Evolutionary conservation across 805 yeast species (phyloP).

Genomic region (Saccharomycodes ludwigii): DNA sequence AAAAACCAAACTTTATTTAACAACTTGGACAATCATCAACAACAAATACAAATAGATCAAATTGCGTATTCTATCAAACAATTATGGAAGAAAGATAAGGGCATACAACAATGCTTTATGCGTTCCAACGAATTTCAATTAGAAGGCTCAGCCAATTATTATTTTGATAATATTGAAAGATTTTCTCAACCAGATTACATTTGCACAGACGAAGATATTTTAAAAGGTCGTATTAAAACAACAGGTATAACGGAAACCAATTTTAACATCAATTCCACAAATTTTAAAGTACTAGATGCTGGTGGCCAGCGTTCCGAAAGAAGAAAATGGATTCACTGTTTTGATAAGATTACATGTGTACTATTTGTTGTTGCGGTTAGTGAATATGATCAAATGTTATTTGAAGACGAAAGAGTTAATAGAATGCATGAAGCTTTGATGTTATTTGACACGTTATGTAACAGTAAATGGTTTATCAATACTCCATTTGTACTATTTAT

Average conservation of each 20-base stretch:
- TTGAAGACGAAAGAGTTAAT: constrained; percentile 82
- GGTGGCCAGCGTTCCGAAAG: constrained; percentile 94
- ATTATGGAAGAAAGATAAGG: constrained; percentile 63
- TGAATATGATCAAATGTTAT: constrained; percentile 85
- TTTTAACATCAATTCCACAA: constrained; percentile 54
- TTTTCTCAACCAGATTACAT: constrained; percentile 53
- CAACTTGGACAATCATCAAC: constrained; percentile 2
- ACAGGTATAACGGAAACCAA: constrained; percentile 88
- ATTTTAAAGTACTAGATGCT: constrained; percentile 78
- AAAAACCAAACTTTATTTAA: not conserved
- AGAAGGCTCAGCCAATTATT: constrained; percentile 72
- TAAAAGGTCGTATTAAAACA: constrained; percentile 86
- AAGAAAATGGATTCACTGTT: constrained; percentile 89
- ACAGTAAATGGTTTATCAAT: constrained; percentile 70
- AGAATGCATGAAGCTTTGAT: constrained; percentile 84
- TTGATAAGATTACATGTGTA: constrained; percentile 80
- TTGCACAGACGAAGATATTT: constrained; percentile 72
- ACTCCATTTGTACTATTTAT: constrained; percentile 85
- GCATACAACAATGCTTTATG: constrained; percentile 45
- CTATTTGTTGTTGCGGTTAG: constrained; percentile 80
- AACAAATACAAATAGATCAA: constrained; percentile 27
- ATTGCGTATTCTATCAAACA: constrained; percentile 59
- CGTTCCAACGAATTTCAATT: constrained; percentile 71
- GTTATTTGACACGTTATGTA: constrained; percentile 72
- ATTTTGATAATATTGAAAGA: constrained; percentile 58